Percentiles rank a stretch among this genome's conserved stretches.
phyloP scores from a whole-genome alignment of 2,329 filamentous ascomycete species.

The Scolecobasidium constrictum region DNA sequence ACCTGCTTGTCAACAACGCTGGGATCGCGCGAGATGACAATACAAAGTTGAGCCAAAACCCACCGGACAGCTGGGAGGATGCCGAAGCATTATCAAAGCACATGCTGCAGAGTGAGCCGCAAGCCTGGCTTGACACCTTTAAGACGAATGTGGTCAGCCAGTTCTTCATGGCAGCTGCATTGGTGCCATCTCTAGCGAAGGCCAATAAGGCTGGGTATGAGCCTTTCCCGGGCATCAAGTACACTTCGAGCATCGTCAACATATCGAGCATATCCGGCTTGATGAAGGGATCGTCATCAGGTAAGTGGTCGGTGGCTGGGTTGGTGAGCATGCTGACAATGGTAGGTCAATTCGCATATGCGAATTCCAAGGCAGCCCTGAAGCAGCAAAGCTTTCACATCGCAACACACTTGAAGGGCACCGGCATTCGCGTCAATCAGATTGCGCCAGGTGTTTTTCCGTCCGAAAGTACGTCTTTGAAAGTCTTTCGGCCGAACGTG shows the following conservation, averaged over 20 bases:
- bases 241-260: slow-evolving; percentile 55
- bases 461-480: too few species aligned
- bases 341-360: slow-evolving; percentile 67
- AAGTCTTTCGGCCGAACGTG: too few species aligned
- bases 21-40: slow-evolving; percentile 53
- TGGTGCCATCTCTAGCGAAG: slow-evolving; percentile 57
- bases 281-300: slow-evolving; percentile 59
- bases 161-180: slow-evolving; percentile 65
- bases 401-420: slow-evolving; percentile 49
- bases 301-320: too few species aligned
- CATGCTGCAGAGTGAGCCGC: slow-evolving; percentile 53
- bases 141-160: slow-evolving; percentile 64
- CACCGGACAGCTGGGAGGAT: slow-evolving; percentile 39
- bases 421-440: slow-evolving; percentile 3
- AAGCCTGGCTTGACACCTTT: slow-evolving; percentile 62
- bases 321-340: too few species aligned
- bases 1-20: slow-evolving; percentile 50
- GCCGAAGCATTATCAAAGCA: slow-evolving; percentile 45
- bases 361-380: slow-evolving; percentile 66
- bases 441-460: slow-evolving; percentile 43
- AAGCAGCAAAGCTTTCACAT: slow-evolving; percentile 64
- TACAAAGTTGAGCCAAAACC: slow-evolving; percentile 39
- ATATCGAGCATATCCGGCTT: slow-evolving; percentile 66
- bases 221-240: too few species aligned
- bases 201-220: slow-evolving; percentile 56